These are phyloP conservation scores for Lavandula angustifolia DNA, from an alignment of 257 asterid genomes.

Conservation along the genomic window DNA sequence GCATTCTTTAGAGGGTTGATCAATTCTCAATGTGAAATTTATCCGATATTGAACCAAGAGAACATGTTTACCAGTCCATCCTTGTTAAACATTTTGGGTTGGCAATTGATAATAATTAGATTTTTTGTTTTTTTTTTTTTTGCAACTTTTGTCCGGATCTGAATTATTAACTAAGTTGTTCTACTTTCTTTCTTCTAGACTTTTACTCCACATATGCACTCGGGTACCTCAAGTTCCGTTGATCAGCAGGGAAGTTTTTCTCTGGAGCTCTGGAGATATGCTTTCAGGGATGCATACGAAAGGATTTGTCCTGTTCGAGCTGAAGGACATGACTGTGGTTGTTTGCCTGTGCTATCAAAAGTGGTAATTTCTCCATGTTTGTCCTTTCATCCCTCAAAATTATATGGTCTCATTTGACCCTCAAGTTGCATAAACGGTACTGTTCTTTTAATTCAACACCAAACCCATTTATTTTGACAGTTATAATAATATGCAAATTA, in stretches of 20 bases:
- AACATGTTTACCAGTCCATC: background rate
- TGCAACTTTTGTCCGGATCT: constrained; percentile 3
- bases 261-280: constrained; percentile 79
- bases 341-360: constrained; percentile 72
- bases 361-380: constrained; percentile 51
- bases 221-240: constrained; percentile 53
- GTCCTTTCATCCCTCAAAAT: background rate
- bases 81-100: constrained; percentile 1
- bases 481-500: constrained; percentile 2
- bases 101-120: background rate
- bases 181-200: constrained; percentile 44
- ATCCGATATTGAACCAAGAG: background rate
- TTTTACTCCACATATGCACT: constrained; percentile 84
- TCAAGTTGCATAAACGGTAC: background rate
- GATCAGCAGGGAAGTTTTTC: constrained; percentile 57
- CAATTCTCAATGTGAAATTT: constrained; percentile 1
- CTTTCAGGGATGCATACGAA: constrained; percentile 81
- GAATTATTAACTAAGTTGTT: constrained; percentile 24
- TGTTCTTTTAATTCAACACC: background rate
- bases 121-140: no score
- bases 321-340: constrained; percentile 81
- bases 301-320: constrained; percentile 91
- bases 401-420: constrained; percentile 1
- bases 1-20: constrained; percentile 3
- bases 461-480: constrained; percentile 15